phyloP scores from a whole-genome alignment of 768 basidiomycete species.

The Calocera viscosa region DNA sequence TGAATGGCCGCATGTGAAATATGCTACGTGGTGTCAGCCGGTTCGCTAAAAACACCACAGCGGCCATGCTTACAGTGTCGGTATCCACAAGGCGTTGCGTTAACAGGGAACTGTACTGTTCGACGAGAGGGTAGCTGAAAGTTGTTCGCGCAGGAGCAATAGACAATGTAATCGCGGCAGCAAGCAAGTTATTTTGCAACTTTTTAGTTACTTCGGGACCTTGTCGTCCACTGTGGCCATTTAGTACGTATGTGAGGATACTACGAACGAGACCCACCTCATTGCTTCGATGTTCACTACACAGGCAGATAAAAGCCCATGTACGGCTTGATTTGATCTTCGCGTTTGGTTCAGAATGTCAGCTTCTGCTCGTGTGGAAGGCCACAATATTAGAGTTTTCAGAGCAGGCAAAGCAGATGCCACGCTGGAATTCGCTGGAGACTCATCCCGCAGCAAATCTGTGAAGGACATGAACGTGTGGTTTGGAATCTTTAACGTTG shows the following conservation, averaged over 20 bases:
- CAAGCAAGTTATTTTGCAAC: slow-evolving; percentile 80
- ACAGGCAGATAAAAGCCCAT: slow-evolving; percentile 76
- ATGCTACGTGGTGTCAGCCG: slow-evolving; percentile 30
- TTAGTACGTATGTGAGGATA: slow-evolving; percentile 10
- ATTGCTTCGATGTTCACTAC: slow-evolving; percentile 81
- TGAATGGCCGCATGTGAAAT: slow-evolving; percentile 75
- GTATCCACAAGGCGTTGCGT: slow-evolving; percentile 62
- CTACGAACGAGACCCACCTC: slow-evolving; percentile 42
- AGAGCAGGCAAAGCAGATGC: slow-evolving; percentile 69
- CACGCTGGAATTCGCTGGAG: slow-evolving; percentile 61
- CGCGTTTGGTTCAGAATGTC: slow-evolving; percentile 33
- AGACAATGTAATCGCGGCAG: slow-evolving; percentile 73
- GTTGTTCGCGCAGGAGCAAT: slow-evolving; percentile 53
- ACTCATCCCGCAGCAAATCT: slow-evolving; percentile 82
- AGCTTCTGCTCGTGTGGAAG: slow-evolving; percentile 23
- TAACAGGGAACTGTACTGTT: slow-evolving; percentile 74
- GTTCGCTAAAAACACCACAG: not conserved
- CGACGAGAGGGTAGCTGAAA: slow-evolving; percentile 61
- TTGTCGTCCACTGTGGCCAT: slow-evolving; percentile 51
- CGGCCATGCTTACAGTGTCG: slow-evolving; percentile 42
- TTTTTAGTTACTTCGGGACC: slow-evolving; percentile 68
- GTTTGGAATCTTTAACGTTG: not conserved
- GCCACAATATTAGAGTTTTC: slow-evolving; percentile 56
- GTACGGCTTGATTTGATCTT: slow-evolving; percentile 48
- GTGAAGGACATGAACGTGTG: not conserved